Percentiles rank a stretch among this genome's conserved stretches.
Conservation (phyloP, 202 grass and related monocot species). For the Musa balbisiana region DNA sequence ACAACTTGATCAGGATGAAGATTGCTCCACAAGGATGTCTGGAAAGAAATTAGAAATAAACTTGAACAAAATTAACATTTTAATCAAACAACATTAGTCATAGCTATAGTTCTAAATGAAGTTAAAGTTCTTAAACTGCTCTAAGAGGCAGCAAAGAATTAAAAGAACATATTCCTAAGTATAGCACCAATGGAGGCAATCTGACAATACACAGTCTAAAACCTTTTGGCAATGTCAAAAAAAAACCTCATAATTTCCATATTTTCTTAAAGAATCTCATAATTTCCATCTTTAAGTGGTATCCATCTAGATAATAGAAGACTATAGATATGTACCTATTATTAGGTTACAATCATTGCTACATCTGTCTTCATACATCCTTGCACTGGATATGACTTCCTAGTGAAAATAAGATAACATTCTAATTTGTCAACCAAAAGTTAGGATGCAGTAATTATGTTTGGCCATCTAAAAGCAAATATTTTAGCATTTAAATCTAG, state of each 20-base stretch:
- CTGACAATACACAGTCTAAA: too few relatives aligned
- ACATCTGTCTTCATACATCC: not conserved
- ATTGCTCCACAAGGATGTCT: constrained; percentile 97
- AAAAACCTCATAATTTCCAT: too few relatives aligned
- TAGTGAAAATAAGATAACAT: not conserved
- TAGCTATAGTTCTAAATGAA: not conserved
- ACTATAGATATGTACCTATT: not conserved
- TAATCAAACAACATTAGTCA: constrained; percentile 13
- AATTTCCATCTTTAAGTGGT: not conserved
- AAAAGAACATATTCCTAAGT: too few relatives aligned
- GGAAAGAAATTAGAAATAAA: constrained; percentile 23
- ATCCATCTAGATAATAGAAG: not conserved
- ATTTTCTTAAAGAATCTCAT: not conserved
- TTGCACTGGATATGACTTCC: not conserved
- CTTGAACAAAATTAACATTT: constrained; percentile 3
- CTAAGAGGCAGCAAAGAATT: too few relatives aligned
- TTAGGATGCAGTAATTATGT: not conserved
- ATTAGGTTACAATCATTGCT: not conserved
- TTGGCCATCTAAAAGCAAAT: not conserved
- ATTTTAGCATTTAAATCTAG: not conserved
- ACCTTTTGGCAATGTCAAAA: too few relatives aligned
- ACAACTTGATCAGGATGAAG: constrained; percentile 86
- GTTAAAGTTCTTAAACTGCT: not conserved
- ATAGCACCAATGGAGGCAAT: too few relatives aligned
- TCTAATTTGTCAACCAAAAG: not conserved